phyloP scores from a whole-genome alignment of 2,329 filamentous ascomycete species.

The Cladosporium phlei region DNA sequence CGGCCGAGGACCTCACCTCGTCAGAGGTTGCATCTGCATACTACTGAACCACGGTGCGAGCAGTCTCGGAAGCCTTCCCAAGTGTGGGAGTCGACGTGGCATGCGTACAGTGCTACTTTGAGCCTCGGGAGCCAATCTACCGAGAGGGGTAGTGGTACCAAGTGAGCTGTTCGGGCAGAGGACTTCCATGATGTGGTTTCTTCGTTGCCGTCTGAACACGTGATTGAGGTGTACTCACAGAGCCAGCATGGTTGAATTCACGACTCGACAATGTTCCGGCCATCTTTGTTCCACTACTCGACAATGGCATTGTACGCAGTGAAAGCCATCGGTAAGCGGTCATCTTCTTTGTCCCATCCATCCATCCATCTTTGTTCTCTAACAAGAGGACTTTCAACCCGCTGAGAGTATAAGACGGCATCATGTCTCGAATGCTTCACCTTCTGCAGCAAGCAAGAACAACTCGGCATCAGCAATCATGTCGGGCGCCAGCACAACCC shows the following conservation, averaged over 20 bases:
- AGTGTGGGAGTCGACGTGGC: not conserved
- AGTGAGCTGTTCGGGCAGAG: no score
- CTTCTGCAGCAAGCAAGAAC: not conserved
- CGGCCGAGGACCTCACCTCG: slow-evolving; percentile 4
- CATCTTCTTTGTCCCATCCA: not conserved
- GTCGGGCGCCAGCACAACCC: not conserved
- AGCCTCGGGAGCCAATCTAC: no score
- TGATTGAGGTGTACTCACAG: no score
- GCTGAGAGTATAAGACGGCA: not conserved
- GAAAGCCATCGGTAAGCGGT: not conserved
- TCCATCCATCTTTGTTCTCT: not conserved
- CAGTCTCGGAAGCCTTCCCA: no score
- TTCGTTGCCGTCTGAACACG: no score
- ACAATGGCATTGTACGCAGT: not conserved
- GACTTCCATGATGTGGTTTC: no score
- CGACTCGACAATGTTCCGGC: no score
- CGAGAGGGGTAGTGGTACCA: not conserved
- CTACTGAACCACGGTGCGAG: slow-evolving; percentile 4
- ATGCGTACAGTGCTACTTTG: not conserved
- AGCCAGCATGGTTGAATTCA: no score
- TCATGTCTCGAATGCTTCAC: not conserved
- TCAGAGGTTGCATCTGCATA: not conserved
- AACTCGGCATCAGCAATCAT: not conserved
- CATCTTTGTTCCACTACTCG: no score
- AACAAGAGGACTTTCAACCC: not conserved